Conservation (phyloP, 2,329 filamentous ascomycete species). For the Aureobasidium sp. region DNA sequence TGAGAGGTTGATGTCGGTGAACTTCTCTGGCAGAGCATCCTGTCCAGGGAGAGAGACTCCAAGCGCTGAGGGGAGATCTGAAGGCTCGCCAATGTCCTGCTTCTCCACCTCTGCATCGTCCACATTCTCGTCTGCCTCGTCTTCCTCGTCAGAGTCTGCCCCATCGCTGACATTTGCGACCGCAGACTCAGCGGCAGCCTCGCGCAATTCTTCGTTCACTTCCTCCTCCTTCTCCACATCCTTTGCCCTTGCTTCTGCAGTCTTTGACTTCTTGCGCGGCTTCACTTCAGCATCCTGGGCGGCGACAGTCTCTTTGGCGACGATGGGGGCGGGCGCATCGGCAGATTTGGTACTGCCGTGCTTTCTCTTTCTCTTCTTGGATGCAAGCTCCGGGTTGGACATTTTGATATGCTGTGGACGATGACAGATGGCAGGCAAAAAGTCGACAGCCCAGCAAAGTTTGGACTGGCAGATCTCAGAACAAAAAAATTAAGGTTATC, state of each 20-base stretch:
- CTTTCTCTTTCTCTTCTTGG: conserved; percentile 44
- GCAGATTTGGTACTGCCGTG: conserved; percentile 32
- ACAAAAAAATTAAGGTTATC: conserved; percentile 16
- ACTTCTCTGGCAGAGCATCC: conserved; percentile 59
- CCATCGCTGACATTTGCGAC: conserved; percentile 28
- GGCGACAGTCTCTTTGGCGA: conserved; percentile 17
- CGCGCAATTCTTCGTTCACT: conserved; percentile 30
- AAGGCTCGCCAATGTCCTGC: conserved; percentile 30
- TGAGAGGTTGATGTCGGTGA: conserved; percentile 76
- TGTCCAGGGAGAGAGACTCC: conserved; percentile 53
- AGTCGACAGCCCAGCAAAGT: neutral
- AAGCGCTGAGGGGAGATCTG: conserved; percentile 49
- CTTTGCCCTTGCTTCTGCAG: conserved; percentile 24
- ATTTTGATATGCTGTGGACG: conserved; percentile 24
- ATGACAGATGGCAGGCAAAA: neutral
- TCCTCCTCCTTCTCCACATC: conserved; percentile 29
- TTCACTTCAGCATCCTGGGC: conserved; percentile 23
- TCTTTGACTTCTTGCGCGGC: conserved; percentile 35
- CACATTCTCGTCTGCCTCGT: conserved; percentile 30
- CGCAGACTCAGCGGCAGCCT: conserved; percentile 21
- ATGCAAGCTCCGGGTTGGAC: conserved; percentile 33
- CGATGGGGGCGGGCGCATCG: conserved; percentile 25
- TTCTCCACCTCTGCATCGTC: conserved; percentile 26
- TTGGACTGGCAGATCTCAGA: neutral
- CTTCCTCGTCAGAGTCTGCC: conserved; percentile 23